These are phyloP conservation scores for Zygnema cylindricum DNA, from an alignment of 139 green algal genomes.

Conservation along the genomic window DNA sequence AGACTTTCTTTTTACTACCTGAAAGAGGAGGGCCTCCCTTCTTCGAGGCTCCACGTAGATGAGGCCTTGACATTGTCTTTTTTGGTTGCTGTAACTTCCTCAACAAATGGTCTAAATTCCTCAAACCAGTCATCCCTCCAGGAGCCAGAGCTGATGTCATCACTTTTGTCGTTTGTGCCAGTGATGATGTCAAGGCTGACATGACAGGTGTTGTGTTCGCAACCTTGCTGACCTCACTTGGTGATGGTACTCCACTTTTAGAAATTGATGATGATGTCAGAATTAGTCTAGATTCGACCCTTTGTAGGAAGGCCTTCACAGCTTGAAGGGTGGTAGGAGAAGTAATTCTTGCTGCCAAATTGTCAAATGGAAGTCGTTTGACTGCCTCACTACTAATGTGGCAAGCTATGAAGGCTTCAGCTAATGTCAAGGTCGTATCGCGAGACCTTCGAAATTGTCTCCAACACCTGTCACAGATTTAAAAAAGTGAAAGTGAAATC, in stretches of 20 bases:
- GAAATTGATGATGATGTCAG: background rate
- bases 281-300: slow-evolving; percentile 34
- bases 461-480: slow-evolving; percentile 48
- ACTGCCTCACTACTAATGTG: background rate
- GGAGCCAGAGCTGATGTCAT: background rate
- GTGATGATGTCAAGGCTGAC: background rate
- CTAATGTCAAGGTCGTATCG: slow-evolving; percentile 26
- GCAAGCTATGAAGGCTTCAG: slow-evolving; percentile 32
- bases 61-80: background rate
- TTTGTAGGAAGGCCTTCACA: slow-evolving; percentile 1
- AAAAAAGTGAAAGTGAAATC: too few relatives aligned
- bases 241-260: background rate
- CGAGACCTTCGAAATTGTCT: slow-evolving; percentile 4
- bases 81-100: background rate
- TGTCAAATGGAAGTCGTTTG: slow-evolving; percentile 29
- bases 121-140: background rate
- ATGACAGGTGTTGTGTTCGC: too few relatives aligned
- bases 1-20: too few relatives aligned
- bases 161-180: background rate
- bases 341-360: slow-evolving; percentile 28
- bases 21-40: background rate
- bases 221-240: background rate
- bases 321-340: slow-evolving; percentile 11
- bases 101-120: background rate
- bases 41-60: too few relatives aligned